These are phyloP conservation scores for Talaromyces atroroseus DNA, from an alignment of 2,329 filamentous ascomycete species.

Conservation along the genomic window DNA sequence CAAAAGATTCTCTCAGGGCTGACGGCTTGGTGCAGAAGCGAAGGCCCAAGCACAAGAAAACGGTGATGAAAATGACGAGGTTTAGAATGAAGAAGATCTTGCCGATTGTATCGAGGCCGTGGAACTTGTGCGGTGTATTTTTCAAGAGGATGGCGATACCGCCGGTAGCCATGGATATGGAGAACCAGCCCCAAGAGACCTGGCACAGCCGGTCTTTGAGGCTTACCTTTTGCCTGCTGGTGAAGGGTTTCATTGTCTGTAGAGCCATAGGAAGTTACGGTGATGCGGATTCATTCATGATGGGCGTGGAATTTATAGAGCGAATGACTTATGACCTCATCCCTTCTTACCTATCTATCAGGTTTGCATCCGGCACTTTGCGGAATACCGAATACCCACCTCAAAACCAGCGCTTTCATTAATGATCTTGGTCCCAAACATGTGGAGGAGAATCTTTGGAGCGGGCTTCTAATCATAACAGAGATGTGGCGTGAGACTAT, in stretches of 20 bases:
- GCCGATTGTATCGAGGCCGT: slow-evolving; percentile 56
- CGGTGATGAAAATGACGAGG: slow-evolving; percentile 56
- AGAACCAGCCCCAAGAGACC: slow-evolving; percentile 76
- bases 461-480: no score
- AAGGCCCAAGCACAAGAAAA: slow-evolving; percentile 59
- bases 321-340: background rate
- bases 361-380: no score
- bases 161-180: slow-evolving; percentile 59
- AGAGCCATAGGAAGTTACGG: background rate
- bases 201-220: slow-evolving; percentile 56
- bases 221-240: slow-evolving; percentile 23
- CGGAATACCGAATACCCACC: no score
- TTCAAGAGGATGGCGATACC: slow-evolving; percentile 57
- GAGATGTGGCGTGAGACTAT: no score
- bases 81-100: slow-evolving; percentile 60
- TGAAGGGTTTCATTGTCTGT: slow-evolving; percentile 7
- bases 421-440: no score
- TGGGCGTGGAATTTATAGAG: background rate
- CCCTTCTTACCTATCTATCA: no score
- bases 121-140: slow-evolving; percentile 44
- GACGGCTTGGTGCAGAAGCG: slow-evolving; percentile 66
- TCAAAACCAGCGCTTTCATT: no score
- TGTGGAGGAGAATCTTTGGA: no score
- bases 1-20: slow-evolving; percentile 65
- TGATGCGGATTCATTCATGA: background rate